A percentile compares a stretch with the other conserved stretches of the same genome.
Conservation (phyloP, 768 basidiomycete species). For the Zangia roseola region DNA sequence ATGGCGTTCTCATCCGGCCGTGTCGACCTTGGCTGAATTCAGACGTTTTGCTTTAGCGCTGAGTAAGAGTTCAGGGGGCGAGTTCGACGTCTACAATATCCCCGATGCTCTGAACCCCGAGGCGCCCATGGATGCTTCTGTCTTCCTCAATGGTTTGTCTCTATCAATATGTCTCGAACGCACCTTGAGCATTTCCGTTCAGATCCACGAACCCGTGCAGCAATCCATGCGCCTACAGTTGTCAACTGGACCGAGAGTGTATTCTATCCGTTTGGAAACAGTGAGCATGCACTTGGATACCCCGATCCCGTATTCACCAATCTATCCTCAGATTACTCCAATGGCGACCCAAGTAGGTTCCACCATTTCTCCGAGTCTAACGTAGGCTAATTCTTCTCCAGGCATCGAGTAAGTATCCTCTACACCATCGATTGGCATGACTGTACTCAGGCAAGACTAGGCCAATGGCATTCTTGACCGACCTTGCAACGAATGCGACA, state of each 20-base stretch:
- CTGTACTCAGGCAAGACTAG: conserved; percentile 32
- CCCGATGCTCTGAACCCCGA: conserved; percentile 56
- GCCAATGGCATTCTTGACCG: conserved; percentile 61
- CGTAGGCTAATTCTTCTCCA: conserved; percentile 9
- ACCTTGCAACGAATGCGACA: conserved; percentile 65
- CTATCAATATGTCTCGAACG: no score
- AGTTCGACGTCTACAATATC: conserved; percentile 51
- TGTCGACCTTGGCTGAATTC: conserved; percentile 5
- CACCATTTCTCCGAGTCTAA: not conserved
- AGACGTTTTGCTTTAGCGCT: conserved; percentile 9
- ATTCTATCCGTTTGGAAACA: conserved; percentile 36
- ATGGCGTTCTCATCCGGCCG: conserved; percentile 13
- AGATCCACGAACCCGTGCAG: conserved; percentile 57
- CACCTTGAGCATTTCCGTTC: not conserved
- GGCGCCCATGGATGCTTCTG: conserved; percentile 45
- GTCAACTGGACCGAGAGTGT: conserved; percentile 41
- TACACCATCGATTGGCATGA: no score
- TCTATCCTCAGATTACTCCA: conserved; percentile 16
- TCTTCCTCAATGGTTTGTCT: conserved; percentile 62
- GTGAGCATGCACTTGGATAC: conserved; percentile 12
- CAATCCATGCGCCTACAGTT: conserved; percentile 68
- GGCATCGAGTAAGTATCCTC: conserved; percentile 34
- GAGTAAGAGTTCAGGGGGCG: conserved; percentile 27
- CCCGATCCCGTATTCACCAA: not conserved
- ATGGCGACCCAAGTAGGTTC: conserved; percentile 34